Percentiles rank a stretch among this genome's conserved stretches.
phyloP scores from a whole-genome alignment of 495 filamentous ascomycete genomes.

The Lepidopterella palustris region DNA sequence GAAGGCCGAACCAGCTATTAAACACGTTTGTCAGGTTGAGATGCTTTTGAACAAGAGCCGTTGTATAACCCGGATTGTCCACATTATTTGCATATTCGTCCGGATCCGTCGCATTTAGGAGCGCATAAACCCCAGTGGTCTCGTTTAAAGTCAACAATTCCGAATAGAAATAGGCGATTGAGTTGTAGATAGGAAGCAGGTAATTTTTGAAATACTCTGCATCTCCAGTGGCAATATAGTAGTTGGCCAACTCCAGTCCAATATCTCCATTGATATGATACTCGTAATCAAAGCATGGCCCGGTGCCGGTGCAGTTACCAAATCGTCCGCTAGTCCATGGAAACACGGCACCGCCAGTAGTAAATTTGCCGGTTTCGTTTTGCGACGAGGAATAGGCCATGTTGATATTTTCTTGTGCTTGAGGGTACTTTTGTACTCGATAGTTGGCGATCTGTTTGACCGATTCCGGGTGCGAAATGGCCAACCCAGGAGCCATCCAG shows the following conservation, averaged over 20 bases:
- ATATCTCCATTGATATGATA: constrained; percentile 71
- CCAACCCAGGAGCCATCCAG: constrained; percentile 63
- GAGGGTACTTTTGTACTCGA: constrained; percentile 45
- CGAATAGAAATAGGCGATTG: constrained; percentile 51
- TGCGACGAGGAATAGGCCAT: constrained; percentile 34
- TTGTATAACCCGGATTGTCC: constrained; percentile 67
- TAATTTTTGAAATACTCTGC: constrained; percentile 46
- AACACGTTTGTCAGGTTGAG: constrained; percentile 51
- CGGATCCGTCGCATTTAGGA: constrained; percentile 73
- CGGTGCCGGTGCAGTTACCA: constrained; percentile 60
- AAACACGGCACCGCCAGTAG: constrained; percentile 50
- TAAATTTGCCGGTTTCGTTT: constrained; percentile 45
- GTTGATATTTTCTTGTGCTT: constrained; percentile 43
- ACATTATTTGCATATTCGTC: constrained; percentile 70
- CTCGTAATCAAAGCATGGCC: constrained; percentile 62
- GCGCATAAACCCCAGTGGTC: constrained; percentile 41
- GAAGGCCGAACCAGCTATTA: constrained; percentile 50
- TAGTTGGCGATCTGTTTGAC: constrained; percentile 55
- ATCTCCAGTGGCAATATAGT: constrained; percentile 56
- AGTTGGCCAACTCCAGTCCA: constrained; percentile 53
- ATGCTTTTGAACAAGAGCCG: constrained; percentile 57
- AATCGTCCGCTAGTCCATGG: constrained; percentile 60
- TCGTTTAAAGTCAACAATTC: constrained; percentile 51
- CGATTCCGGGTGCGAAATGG: constrained; percentile 51
- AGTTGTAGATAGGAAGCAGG: constrained; percentile 54